Percentiles rank a stretch among this genome's conserved stretches.
phyloP scores from a whole-genome alignment of 2,329 filamentous ascomycete genomes.

The Neofusicoccum kwambonambiense region DNA sequence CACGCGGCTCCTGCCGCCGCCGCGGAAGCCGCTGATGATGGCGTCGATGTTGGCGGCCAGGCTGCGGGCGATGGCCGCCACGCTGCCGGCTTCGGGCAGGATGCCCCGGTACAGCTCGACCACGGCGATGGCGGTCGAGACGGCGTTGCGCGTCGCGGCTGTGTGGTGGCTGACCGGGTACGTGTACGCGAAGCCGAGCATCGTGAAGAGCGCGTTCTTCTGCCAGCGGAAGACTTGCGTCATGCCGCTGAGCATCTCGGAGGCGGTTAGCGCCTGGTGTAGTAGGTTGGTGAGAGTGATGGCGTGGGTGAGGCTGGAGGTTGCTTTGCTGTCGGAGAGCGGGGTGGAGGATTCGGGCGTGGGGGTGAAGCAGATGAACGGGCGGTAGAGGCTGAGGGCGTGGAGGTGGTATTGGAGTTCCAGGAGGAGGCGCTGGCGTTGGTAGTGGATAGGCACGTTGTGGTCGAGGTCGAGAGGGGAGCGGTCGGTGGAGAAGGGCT shows the following conservation, averaged over 20 bases:
- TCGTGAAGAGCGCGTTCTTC: slow-evolving; percentile 44
- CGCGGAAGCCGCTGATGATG: slow-evolving; percentile 1
- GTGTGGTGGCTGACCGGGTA: slow-evolving; percentile 34
- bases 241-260: slow-evolving; percentile 31
- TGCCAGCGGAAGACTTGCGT: slow-evolving; percentile 45
- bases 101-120: slow-evolving; percentile 31
- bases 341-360: slow-evolving; percentile 4
- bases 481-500: slow-evolving; percentile 24
- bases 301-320: slow-evolving; percentile 25
- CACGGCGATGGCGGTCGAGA: slow-evolving; percentile 35
- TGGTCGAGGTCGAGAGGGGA: slow-evolving; percentile 19
- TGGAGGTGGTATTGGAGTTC: slow-evolving; percentile 29
- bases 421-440: slow-evolving; percentile 24
- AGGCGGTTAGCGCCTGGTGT: slow-evolving; percentile 23
- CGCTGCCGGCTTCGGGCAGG: not conserved
- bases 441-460: slow-evolving; percentile 15
- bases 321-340: slow-evolving; percentile 20
- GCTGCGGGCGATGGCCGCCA: not conserved
- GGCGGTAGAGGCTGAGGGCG: slow-evolving; percentile 26
- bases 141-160: slow-evolving; percentile 31
- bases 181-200: slow-evolving; percentile 43
- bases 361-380: slow-evolving; percentile 26
- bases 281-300: slow-evolving; percentile 25
- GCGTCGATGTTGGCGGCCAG: not conserved
- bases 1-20: not conserved